phyloP scores from a whole-genome alignment of 495 filamentous ascomycete species.

The Penicillium lividum region DNA sequence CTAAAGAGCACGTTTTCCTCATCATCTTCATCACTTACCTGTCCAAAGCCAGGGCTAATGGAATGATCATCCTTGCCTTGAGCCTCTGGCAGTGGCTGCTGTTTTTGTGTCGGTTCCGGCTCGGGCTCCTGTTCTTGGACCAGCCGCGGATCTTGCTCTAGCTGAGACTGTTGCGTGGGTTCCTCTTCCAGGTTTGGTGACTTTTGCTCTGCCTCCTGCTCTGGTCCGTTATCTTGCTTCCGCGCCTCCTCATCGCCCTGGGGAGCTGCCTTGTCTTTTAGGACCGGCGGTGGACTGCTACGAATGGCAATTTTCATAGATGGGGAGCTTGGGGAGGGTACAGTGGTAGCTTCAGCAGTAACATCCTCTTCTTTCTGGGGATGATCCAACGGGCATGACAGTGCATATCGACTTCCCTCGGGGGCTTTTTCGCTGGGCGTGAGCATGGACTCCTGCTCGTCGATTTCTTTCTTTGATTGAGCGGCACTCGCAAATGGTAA shows the following conservation, averaged over 20 bases:
- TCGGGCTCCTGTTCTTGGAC: neutral
- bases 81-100: too few relatives aligned
- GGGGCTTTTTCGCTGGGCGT: neutral
- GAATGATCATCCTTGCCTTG: constrained; percentile 8
- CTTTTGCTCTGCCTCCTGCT: neutral
- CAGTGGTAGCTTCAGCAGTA: neutral
- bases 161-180: too few relatives aligned
- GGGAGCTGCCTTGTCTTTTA: neutral
- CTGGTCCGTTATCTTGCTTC: neutral
- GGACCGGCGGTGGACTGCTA: constrained; percentile 12
- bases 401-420: neutral
- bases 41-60: constrained; percentile 36
- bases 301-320: constrained; percentile 22
- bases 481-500: constrained; percentile 32
- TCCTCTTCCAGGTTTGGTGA: too few relatives aligned
- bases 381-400: neutral
- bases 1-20: constrained; percentile 49
- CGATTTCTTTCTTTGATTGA: constrained; percentile 39
- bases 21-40: constrained; percentile 47
- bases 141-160: too few relatives aligned
- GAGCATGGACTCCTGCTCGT: neutral
- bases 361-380: neutral
- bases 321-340: constrained; percentile 13
- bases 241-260: constrained; percentile 6
- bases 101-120: neutral